Evolutionary conservation across 2,329 filamentous ascomycete species (phyloP), one percentile per base, ranked within the genome.

Genomic region (Didymella pinodella): DNA sequence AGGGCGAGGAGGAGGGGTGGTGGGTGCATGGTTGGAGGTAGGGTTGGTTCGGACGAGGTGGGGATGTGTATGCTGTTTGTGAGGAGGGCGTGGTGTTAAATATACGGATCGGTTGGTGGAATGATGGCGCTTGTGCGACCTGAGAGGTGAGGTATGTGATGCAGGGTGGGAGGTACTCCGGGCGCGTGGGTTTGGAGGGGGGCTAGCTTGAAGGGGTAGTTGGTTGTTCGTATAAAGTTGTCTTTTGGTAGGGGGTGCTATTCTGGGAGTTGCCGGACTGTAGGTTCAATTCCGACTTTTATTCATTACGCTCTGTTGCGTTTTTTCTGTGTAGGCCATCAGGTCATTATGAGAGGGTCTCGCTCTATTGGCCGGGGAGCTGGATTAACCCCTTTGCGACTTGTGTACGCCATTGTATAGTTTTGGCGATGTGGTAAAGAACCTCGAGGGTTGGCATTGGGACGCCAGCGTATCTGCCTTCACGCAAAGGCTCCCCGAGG

Each of bases 401-500:
- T 66, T 77, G 83, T 2, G 76, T 78, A 64, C 79, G 74, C 73
- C 80, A 79, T 69, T 86, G 84, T 29, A 85, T 71, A 0, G 77
- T 79, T 65, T 79, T 80, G 10, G 82, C 73, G 29, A 85, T 66
- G 2, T 77, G 75, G 65, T 85, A 86, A 1, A 86, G 62, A 7
- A 80, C 77, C 54, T 75, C 72, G 31, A 86, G 69, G 16, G 80
- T 83, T 0, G 84, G 84, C 73, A 82, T 82, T 1, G 74, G 57
- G 2, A 87, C 83, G 1, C 83, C 83, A 0, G 76, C 70, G 31
- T 68, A 69, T 62, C 80, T 79, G 0, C 80, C 85, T 63, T 84
- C 84, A 2, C 82, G 74, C 45, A 87, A 59, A n/a, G 84, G 83
- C 73, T 86, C 85, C 1, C 84, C 84, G 3, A 86, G 70, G 34